phyloP scores from a whole-genome alignment of 2,329 filamentous ascomycete genomes.

The Zymoseptoria passerinii region DNA sequence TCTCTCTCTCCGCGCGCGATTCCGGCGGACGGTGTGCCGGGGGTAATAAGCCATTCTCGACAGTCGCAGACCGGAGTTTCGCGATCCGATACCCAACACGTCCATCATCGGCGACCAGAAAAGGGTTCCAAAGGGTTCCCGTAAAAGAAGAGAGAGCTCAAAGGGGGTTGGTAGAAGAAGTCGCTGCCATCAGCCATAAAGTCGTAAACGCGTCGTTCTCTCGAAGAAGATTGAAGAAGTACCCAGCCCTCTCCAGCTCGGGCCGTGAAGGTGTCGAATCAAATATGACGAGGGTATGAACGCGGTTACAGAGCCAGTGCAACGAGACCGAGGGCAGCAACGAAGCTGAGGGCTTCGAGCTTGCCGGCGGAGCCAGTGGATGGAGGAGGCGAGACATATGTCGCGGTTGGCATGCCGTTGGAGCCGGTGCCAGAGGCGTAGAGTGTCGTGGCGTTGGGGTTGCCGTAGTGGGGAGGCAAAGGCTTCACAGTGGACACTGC shows the following conservation, averaged over 20 bases:
- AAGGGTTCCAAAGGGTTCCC: not conserved
- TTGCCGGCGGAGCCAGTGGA: constrained; percentile 13
- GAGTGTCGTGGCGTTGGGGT: not conserved
- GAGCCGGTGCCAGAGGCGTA: constrained; percentile 2
- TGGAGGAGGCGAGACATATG: constrained; percentile 8
- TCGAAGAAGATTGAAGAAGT: not conserved
- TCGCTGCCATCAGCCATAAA: not conserved
- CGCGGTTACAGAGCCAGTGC: constrained; percentile 10
- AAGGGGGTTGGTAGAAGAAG: not conserved
- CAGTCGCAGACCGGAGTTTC: not conserved
- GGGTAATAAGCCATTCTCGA: not conserved
- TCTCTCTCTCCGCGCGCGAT: not conserved
- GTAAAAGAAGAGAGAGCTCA: not conserved
- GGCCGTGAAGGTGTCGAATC: not conserved
- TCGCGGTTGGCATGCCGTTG: constrained; percentile 2
- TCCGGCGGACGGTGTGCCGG: not conserved
- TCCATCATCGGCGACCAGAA: not conserved
- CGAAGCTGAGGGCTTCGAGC: constrained; percentile 14
- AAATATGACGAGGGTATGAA: not conserved
- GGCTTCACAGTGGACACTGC: constrained; percentile 1
- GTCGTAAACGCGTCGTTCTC: not conserved
- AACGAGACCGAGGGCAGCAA: constrained; percentile 14
- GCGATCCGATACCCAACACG: not conserved
- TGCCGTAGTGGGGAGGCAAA: not conserved
- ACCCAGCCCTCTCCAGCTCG: not conserved